Evolutionary conservation across 345 rosid genomes (phyloP).

Genomic region (Citrus maxima): DNA sequence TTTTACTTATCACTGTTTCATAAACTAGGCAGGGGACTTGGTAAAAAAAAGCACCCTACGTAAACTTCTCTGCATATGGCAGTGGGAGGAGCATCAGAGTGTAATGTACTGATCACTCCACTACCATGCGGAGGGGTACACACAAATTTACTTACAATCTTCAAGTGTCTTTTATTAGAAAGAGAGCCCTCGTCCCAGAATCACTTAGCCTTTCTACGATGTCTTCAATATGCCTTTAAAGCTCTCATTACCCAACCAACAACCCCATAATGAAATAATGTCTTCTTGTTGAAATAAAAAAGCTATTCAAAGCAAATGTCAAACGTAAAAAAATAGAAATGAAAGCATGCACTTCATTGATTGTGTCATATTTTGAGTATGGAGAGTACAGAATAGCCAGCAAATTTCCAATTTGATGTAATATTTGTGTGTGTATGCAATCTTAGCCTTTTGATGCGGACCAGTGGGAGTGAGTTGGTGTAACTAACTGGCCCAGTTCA

Average conservation of each 20-base stretch:
- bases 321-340: not conserved
- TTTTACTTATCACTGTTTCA: not conserved
- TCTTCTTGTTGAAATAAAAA: slow-evolving; percentile 2
- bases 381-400: not conserved
- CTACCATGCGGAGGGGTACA: no score
- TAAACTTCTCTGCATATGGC: not conserved
- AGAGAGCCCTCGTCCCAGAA: not conserved
- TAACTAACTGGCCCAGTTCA: not conserved
- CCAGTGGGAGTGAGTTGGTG: not conserved
- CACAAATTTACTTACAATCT: not conserved
- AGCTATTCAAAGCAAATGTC: not conserved
- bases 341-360: not conserved
- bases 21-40: not conserved
- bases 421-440: not conserved
- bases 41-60: not conserved
- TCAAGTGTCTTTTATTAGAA: not conserved
- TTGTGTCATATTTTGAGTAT: not conserved
- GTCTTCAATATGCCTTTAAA: not conserved
- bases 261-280: not conserved
- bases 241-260: slow-evolving; percentile 1
- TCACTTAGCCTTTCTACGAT: not conserved
- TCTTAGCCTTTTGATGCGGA: not conserved
- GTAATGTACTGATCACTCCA: not conserved
- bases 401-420: not conserved
- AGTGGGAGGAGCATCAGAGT: not conserved